Evolutionary conservation across 2,329 filamentous ascomycete species (phyloP), one percentile per base, ranked within the genome.

Genomic region (Pseudohalonectria lignicola): DNA sequence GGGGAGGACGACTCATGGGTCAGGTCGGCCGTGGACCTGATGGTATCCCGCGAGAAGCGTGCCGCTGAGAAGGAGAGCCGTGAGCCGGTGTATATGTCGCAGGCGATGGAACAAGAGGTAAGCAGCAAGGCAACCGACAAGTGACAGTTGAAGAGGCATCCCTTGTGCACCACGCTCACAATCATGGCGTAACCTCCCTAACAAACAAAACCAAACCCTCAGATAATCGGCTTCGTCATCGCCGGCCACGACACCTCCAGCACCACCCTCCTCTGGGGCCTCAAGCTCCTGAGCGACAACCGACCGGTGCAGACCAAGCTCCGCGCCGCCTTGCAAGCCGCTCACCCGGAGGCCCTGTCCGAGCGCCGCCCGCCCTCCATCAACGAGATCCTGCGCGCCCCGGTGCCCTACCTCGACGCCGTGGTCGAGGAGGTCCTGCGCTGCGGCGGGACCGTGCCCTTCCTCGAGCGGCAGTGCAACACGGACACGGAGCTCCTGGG

Each of bases 381-480:
- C 19, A 30, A 44, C 1, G 60, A 62, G 42, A 51, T 63, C 12
- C 44, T 45, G 0, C 33, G 33, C 3, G 38, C 45, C 1, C 45
- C 51, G 5, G 41, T 60, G 1, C 55, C 56, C 1, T 62, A 59
- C 42, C 47, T 63, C 10, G 60, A 63, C 16, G 59, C 59, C 8
- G 49, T 55, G 6, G 45, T 63, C 23, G 56, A 61, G 40, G 60
- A 65, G 42, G 49, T 52, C 0, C 43, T 62, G 2, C 54, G 62
- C 2, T 47, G 44, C 13, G 49, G 50, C 4, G 46, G 49, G 7
- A 51, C 56, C 2, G 47, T 50, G 4, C 48, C 53, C 1, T 41
- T 56, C 4, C 47, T 59, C 2, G 47, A 51, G 5, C 53, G 61
- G 7, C 46, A 46, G 3, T 44, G 58, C 1, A 47, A 45, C 13